These are phyloP conservation scores for Phylloporus sp. DNA, from an alignment of 768 basidiomycete genomes.

Conservation along the genomic window DNA sequence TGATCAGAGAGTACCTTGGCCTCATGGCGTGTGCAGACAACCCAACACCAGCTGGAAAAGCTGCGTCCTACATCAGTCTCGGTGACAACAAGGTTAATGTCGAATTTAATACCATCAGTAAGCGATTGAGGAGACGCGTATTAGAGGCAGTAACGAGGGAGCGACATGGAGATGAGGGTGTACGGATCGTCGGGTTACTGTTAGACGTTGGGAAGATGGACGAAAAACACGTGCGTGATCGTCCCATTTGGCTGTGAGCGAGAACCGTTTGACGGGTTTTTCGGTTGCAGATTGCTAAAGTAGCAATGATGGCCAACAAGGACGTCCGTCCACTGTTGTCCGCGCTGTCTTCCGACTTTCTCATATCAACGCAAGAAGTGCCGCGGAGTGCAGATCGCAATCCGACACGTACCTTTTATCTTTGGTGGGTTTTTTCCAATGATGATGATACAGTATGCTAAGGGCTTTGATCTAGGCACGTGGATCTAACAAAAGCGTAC, in stretches of 20 bases:
- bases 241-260: neutral
- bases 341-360: conserved; percentile 70
- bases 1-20: conserved; percentile 78
- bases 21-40: conserved; percentile 81
- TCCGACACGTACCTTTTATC: conserved; percentile 83
- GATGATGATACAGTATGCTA: neutral
- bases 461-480: conserved; percentile 56
- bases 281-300: conserved; percentile 77
- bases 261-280: neutral
- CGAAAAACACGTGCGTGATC: conserved; percentile 75
- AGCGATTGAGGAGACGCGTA: conserved; percentile 62
- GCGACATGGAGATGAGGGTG: conserved; percentile 77
- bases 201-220: conserved; percentile 87
- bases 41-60: conserved; percentile 66
- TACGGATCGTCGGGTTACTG: conserved; percentile 76
- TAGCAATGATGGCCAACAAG: conserved; percentile 88
- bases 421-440: conserved; percentile 57
- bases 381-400: conserved; percentile 89
- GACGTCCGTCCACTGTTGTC: conserved; percentile 80
- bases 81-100: conserved; percentile 71
- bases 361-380: conserved; percentile 91
- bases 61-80: conserved; percentile 68
- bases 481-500: conserved; percentile 82
- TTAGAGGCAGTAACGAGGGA: conserved; percentile 79
- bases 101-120: conserved; percentile 71